phyloP scores from a whole-genome alignment of 208 protist genomes.

The Phytomonas francai region DNA sequence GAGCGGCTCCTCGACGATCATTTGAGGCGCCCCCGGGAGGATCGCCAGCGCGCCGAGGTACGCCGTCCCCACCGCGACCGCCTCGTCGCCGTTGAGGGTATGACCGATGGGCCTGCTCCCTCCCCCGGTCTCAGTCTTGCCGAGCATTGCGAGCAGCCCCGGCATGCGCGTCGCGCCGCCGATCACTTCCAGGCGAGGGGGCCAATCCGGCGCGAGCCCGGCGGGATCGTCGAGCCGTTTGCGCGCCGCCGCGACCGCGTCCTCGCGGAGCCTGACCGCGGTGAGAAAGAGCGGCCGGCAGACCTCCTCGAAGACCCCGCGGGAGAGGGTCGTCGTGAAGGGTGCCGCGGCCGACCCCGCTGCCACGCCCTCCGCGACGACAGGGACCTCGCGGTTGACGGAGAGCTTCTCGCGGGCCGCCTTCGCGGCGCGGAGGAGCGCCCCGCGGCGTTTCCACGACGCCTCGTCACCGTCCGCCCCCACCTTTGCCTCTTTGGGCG shows the following conservation, averaged over 20 bases:
- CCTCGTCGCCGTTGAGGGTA: slow-evolving; percentile 85
- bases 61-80: slow-evolving; percentile 55
- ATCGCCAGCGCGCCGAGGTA: slow-evolving; percentile 33
- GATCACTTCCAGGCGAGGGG: slow-evolving; percentile 66
- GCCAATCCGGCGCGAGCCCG: neutral
- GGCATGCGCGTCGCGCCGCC: slow-evolving; percentile 80
- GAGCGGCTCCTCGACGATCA: slow-evolving; percentile 6
- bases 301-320: slow-evolving; percentile 54
- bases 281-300: slow-evolving; percentile 50
- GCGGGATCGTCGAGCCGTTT: slow-evolving; percentile 14
- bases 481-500: neutral
- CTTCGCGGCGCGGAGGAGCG: slow-evolving; percentile 70
- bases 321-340: slow-evolving; percentile 41
- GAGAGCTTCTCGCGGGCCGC: slow-evolving; percentile 84
- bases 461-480: slow-evolving; percentile 6
- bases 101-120: slow-evolving; percentile 12
- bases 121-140: slow-evolving; percentile 16
- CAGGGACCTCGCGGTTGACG: slow-evolving; percentile 74
- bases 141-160: slow-evolving; percentile 44
- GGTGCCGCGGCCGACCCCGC: neutral
- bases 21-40: slow-evolving; percentile 7
- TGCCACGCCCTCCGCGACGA: slow-evolving; percentile 66
- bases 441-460: slow-evolving; percentile 40
- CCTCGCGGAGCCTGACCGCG: slow-evolving; percentile 22
- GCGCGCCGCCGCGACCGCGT: slow-evolving; percentile 22